These are phyloP conservation scores for Schoenoplectus tabernaemontani DNA, from an alignment of 202 grass and related monocot species.

Conservation along the genomic window DNA sequence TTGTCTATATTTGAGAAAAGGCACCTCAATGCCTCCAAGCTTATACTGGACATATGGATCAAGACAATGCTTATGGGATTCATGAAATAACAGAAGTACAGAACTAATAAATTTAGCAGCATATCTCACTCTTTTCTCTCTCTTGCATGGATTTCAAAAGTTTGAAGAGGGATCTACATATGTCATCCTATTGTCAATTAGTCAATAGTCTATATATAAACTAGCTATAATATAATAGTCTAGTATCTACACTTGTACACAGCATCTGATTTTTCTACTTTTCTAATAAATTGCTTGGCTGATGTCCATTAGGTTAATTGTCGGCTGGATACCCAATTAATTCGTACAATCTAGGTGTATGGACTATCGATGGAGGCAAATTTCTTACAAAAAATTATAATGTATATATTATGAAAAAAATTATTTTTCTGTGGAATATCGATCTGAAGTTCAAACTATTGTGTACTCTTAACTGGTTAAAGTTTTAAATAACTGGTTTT, in stretches of 20 bases:
- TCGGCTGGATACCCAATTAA: background rate
- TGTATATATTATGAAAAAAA: too few relatives aligned
- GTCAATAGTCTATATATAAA: background rate
- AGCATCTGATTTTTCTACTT: background rate
- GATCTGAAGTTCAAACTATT: too few relatives aligned
- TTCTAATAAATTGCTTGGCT: background rate
- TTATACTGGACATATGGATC: slow-evolving; percentile 22
- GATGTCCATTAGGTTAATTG: background rate
- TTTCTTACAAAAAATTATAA: too few relatives aligned
- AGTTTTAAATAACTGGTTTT: too few relatives aligned
- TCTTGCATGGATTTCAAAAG: slow-evolving; percentile 24
- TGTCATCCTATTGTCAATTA: background rate
- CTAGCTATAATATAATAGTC: background rate
- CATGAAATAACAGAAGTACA: background rate
- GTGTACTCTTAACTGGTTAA: too few relatives aligned
- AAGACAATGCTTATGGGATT: slow-evolving; percentile 8
- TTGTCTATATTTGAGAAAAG: slow-evolving; percentile 19
- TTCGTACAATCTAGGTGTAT: background rate
- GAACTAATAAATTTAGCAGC: background rate
- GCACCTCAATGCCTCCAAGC: background rate
- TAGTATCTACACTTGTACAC: slow-evolving; percentile 1
- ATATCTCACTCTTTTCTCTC: slow-evolving; percentile 3
- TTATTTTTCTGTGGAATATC: too few relatives aligned
- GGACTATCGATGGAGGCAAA: background rate
- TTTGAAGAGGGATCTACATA: background rate